Conservation (phyloP, 108 stramenopile species). For the Schizochytrium sp. region DNA sequence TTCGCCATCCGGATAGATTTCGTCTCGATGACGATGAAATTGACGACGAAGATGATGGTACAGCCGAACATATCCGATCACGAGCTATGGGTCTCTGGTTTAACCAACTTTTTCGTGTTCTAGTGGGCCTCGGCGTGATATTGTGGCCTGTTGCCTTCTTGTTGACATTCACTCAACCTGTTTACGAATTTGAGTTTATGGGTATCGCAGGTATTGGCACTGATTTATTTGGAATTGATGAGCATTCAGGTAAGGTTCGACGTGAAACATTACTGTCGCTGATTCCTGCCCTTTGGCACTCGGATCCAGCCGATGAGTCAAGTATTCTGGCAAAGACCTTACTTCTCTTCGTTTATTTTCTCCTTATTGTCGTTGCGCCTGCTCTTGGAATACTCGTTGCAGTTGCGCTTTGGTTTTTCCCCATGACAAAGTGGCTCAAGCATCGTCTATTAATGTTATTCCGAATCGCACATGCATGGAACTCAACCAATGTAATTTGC, state of each 20-base stretch:
- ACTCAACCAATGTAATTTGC: slow-evolving; percentile 59
- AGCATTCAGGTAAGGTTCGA: slow-evolving; percentile 8
- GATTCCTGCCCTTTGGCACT: background rate
- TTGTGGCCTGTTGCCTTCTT: slow-evolving; percentile 33
- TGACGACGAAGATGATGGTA: too few relatives aligned
- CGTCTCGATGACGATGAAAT: too few relatives aligned
- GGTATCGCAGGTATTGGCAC: slow-evolving; percentile 24
- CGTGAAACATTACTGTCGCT: background rate
- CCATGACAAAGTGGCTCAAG: background rate
- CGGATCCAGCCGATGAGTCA: background rate
- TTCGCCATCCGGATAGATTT: too few relatives aligned
- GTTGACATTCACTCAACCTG: background rate
- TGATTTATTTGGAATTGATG: slow-evolving; percentile 10
- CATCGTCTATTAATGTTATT: background rate
- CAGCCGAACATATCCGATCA: too few relatives aligned
- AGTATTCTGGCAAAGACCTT: background rate
- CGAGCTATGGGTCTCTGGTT: background rate
- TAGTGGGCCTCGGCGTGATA: background rate
- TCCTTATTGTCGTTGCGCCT: slow-evolving; percentile 10
- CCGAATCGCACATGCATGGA: slow-evolving; percentile 38
- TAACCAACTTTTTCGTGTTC: background rate
- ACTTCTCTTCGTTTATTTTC: background rate
- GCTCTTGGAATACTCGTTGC: slow-evolving; percentile 36
- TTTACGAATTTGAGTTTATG: slow-evolving; percentile 43
- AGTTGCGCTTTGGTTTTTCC: background rate